Evolutionary conservation across 352 stramenopile species (phyloP).

Genomic region (Achlya hypogyna): DNA sequence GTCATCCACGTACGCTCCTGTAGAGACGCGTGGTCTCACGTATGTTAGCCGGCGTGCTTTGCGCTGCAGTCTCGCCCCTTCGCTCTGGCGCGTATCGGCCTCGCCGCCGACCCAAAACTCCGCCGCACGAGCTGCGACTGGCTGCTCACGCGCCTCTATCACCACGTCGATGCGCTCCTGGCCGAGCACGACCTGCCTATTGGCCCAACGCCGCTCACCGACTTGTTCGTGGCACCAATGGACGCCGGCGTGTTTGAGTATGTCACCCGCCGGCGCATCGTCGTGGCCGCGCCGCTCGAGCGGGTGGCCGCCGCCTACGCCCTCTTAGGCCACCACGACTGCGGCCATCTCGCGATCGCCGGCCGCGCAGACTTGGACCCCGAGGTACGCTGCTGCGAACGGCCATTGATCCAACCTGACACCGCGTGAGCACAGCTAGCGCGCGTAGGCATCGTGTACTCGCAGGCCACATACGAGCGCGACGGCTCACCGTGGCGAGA

Average conservation of each 20-base stretch:
- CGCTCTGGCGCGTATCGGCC: not conserved
- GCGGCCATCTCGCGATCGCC: not conserved
- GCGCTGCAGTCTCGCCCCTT: not conserved
- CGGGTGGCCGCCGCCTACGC: not conserved
- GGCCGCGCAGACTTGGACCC: not conserved
- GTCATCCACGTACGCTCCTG: not conserved
- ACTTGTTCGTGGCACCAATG: not conserved
- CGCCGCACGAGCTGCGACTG: not conserved
- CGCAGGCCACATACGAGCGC: not conserved
- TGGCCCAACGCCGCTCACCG: not conserved
- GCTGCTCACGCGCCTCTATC: not conserved
- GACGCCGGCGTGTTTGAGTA: not conserved
- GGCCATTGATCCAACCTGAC: too few relatives aligned
- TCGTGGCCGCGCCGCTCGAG: not conserved
- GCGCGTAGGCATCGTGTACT: constrained; percentile 3
- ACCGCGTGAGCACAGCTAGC: too few relatives aligned
- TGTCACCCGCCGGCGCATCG: not conserved
- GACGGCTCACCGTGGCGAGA: not conserved
- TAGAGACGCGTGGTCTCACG: not conserved
- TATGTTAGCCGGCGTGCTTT: not conserved
- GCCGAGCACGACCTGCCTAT: not conserved
- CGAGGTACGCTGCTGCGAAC: not conserved
- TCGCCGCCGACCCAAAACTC: not conserved
- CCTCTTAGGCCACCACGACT: not conserved
- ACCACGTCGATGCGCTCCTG: not conserved